phyloP scores from a whole-genome alignment of 495 filamentous ascomycete genomes.

The Penicillium mononematosum region DNA sequence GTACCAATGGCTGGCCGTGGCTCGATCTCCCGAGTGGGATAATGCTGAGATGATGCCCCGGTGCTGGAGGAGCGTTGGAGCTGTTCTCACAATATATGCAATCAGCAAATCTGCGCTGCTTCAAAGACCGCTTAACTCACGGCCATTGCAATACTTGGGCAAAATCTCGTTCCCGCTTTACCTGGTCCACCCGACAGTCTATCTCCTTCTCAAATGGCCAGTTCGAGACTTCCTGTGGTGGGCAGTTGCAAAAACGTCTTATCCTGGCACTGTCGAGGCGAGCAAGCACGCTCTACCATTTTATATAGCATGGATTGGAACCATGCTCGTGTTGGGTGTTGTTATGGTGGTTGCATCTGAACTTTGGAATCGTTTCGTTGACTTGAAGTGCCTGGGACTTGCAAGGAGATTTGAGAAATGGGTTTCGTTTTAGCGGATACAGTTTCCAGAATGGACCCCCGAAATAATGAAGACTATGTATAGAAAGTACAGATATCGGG shows the following conservation, averaged over 20 bases:
- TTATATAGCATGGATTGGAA: not conserved
- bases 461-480: not conserved
- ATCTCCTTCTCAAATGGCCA: slow-evolving; percentile 22
- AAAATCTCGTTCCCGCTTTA: slow-evolving; percentile 35
- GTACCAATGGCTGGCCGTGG: not conserved
- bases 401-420: not conserved
- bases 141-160: slow-evolving; percentile 26
- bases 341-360: not conserved
- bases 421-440: not conserved
- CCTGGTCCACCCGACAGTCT: slow-evolving; percentile 23
- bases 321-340: not conserved
- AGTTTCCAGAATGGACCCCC: not conserved
- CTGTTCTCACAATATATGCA: not conserved
- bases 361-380: not conserved
- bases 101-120: slow-evolving; percentile 1
- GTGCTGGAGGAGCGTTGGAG: slow-evolving; percentile 3
- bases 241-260: not conserved
- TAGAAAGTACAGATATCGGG: too few relatives aligned
- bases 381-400: not conserved
- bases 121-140: slow-evolving; percentile 18
- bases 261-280: not conserved
- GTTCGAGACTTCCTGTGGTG: slow-evolving; percentile 18
- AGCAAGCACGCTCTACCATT: not conserved
- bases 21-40: not conserved
- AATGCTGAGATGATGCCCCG: not conserved